These are phyloP conservation scores for Drechslerella dactyloides DNA, from an alignment of 2,329 filamentous ascomycete species.

Conservation along the genomic window DNA sequence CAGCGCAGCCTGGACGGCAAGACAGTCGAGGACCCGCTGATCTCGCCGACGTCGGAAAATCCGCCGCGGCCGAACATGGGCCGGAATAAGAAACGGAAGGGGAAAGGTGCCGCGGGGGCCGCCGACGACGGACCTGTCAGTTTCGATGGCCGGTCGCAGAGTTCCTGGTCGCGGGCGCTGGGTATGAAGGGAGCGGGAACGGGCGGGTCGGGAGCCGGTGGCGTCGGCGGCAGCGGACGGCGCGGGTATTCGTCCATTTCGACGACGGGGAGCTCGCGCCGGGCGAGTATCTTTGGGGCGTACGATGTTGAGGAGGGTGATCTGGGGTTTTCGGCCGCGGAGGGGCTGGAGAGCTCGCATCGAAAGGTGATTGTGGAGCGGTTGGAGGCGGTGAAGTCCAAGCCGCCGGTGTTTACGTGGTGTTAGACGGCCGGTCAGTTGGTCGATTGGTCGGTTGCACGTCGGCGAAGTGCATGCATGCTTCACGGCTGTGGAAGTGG, in stretches of 20 bases:
- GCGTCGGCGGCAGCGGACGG: constrained; percentile 34
- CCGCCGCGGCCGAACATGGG: background rate
- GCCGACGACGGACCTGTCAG: constrained; percentile 37
- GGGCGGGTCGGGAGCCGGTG: too few relatives aligned
- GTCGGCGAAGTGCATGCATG: too few relatives aligned
- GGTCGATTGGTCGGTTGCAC: too few relatives aligned
- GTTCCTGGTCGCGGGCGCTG: constrained; percentile 51
- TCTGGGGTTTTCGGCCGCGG: constrained; percentile 89
- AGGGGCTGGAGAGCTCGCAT: constrained; percentile 88
- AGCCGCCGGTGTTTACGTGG: constrained; percentile 96
- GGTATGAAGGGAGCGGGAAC: constrained; percentile 46
- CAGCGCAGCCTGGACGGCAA: constrained; percentile 1
- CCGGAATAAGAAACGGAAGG: constrained; percentile 28
- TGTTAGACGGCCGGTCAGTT: constrained; percentile 65
- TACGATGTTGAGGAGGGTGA: constrained; percentile 87
- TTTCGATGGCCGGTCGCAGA: constrained; percentile 50
- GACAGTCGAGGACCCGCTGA: constrained; percentile 19
- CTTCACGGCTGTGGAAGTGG: too few relatives aligned
- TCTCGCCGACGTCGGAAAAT: constrained; percentile 33
- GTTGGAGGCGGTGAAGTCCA: constrained; percentile 91
- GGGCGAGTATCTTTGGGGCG: constrained; percentile 55
- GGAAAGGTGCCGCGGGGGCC: constrained; percentile 3
- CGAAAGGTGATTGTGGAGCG: constrained; percentile 96
- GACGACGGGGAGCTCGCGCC: constrained; percentile 23
- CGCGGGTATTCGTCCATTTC: constrained; percentile 39